Evolutionary conservation across 208 protist genomes (phyloP), one percentile per base, ranked within the genome.

Genomic region (Strigomonas culicis): DNA sequence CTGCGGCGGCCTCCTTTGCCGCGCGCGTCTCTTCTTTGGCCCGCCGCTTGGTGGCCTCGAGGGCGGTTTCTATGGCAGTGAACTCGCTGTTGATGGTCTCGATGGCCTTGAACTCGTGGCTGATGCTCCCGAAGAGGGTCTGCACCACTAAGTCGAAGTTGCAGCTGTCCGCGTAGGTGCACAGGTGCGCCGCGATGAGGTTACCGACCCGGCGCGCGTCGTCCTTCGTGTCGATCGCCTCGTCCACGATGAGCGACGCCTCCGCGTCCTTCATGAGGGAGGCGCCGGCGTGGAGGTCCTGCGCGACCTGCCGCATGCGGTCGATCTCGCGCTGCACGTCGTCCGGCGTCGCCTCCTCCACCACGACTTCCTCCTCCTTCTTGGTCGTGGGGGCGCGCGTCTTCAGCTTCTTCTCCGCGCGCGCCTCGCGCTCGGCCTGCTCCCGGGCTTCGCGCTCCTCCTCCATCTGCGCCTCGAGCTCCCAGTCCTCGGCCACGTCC

Each of bases 401-500:
- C 43, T 68, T 76, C 11, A 90, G 64, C 66, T 86, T 88, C 68
- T 89, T 88, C 68, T 86, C 77, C 0, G 67, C 47, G 27, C 74
- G 79, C 57, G 76, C 67, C 39, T 82, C 70, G 28, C 80, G 65
- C 6, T 77, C 71, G 21, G 76, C 59, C 52, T 80, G 76, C 70
- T 90, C 77, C 36, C 68, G 74, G 39, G 77, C 63, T 25, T 82
- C 77, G 49, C 74, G 65, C 65, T 82, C 69, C 71, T 93, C 89
- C 47, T 83, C 70, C 57, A 79, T 73, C 4, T 64, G 79, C 7
- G 76, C 79, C 70, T 95, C 87, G 17, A 70, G 71, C 69, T 95
- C 84, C 87, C 87, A 95, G 56, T 95, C 87, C 65, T 95, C 87
- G 47, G 77, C 82, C 47, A 77, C 83, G 72, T 95, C 90, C 52